Percentiles rank a stretch among this genome's conserved stretches.
These are phyloP conservation scores for Aristolochia californica DNA, from an alignment of 164 flowering plant genomes.

Conservation along the genomic window DNA sequence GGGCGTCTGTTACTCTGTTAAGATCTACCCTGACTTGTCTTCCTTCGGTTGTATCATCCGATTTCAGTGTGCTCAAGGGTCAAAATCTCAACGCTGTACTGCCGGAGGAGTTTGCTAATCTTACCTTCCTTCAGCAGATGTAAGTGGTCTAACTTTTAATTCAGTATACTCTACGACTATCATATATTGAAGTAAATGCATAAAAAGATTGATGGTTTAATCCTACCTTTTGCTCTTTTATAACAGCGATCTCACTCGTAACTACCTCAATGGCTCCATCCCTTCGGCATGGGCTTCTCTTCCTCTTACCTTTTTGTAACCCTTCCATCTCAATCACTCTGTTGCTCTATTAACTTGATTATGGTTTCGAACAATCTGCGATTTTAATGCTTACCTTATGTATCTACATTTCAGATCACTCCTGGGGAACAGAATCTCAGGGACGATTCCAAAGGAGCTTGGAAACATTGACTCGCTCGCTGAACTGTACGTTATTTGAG, in stretches of 20 bases:
- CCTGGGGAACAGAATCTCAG: conserved; percentile 52
- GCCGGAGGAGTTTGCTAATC: conserved; percentile 57
- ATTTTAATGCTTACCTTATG: background rate
- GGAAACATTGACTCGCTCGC: conserved; percentile 47
- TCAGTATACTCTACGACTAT: no score
- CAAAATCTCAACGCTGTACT: conserved; percentile 48
- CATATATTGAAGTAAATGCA: no score
- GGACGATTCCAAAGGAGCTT: conserved; percentile 53
- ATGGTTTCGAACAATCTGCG: background rate
- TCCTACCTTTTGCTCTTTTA: no score
- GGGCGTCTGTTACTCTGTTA: no score
- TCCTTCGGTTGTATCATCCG: background rate
- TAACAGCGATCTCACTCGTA: conserved; percentile 10
- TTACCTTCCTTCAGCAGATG: conserved; percentile 43
- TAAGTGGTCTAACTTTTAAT: conserved; percentile 27
- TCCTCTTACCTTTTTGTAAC: conserved; percentile 20
- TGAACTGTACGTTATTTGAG: conserved; percentile 2
- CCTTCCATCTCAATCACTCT: background rate
- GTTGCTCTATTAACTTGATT: no score
- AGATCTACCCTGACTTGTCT: no score
- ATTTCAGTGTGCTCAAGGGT: conserved; percentile 27
- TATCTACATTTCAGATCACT: conserved; percentile 33
- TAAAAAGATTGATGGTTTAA: background rate
- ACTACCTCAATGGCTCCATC: conserved; percentile 9
- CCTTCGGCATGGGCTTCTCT: conserved; percentile 17